Percentiles rank a stretch among this genome's conserved stretches.
Evolutionary conservation across 768 basidiomycete genomes (phyloP).

Genomic region (Lactarius vividus): DNA sequence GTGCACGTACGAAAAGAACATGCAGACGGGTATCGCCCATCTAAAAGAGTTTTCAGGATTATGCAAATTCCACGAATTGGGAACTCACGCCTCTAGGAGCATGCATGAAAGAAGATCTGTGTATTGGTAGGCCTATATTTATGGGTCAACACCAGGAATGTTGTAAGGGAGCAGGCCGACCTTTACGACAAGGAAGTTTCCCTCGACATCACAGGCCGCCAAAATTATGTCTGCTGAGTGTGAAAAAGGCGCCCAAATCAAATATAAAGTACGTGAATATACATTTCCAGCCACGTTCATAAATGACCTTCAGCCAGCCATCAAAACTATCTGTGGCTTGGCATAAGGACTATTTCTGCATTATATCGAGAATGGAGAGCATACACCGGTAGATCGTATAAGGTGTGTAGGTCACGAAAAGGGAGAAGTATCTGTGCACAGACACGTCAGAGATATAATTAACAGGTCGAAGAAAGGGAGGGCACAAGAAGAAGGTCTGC

Average conservation of each 20-base stretch:
- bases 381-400: constrained; percentile 87
- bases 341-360: background rate
- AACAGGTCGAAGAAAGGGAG: constrained; percentile 33
- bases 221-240: constrained; percentile 64
- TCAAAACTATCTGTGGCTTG: constrained; percentile 61
- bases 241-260: constrained; percentile 2
- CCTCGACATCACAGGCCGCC: constrained; percentile 81
- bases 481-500: constrained; percentile 80
- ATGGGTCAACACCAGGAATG: constrained; percentile 3
- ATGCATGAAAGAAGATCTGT: constrained; percentile 86
- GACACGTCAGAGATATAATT: background rate
- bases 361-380: constrained; percentile 30
- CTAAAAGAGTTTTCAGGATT: constrained; percentile 36
- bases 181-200: constrained; percentile 83
- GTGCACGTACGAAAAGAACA: constrained; percentile 81
- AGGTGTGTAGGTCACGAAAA: constrained; percentile 76
- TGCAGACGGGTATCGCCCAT: constrained; percentile 87
- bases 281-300: constrained; percentile 88
- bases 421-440: constrained; percentile 63
- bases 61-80: background rate
- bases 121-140: constrained; percentile 69
- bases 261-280: constrained; percentile 29
- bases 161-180: constrained; percentile 33
- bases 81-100: constrained; percentile 77
- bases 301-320: constrained; percentile 78